Conservation (phyloP, 2,329 filamentous ascomycete genomes). For the Helotiales sp. region DNA sequence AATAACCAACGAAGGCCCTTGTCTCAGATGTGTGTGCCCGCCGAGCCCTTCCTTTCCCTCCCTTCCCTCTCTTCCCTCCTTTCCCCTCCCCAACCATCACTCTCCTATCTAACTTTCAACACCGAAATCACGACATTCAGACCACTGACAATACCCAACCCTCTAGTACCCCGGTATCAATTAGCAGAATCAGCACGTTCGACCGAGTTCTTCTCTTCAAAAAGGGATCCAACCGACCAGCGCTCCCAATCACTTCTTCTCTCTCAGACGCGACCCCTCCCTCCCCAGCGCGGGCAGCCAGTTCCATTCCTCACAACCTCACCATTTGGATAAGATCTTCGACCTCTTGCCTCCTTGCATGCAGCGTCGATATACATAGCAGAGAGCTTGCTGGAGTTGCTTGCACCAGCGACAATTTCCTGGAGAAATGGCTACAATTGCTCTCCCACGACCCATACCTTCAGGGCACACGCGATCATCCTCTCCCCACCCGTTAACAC, state of each 20-base stretch:
- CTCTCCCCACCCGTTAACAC: constrained; percentile 54
- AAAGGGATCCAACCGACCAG: background rate
- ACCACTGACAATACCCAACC: background rate
- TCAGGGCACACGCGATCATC: constrained; percentile 37
- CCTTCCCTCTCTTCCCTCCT: background rate
- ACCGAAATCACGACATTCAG: background rate
- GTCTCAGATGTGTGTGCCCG: constrained; percentile 11
- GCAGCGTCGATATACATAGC: constrained; percentile 20
- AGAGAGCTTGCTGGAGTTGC: constrained; percentile 12
- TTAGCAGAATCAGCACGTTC: background rate
- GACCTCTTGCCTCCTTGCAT: constrained; percentile 21
- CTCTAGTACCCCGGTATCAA: background rate
- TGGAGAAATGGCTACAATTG: constrained; percentile 42
- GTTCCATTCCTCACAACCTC: constrained; percentile 14
- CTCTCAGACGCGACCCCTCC: constrained; percentile 9
- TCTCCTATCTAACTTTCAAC: background rate
- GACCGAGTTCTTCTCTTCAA: background rate
- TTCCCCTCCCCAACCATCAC: background rate
- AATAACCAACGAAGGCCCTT: background rate
- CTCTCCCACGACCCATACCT: constrained; percentile 41
- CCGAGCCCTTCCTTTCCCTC: background rate
- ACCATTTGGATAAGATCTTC: constrained; percentile 12
- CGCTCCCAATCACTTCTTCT: constrained; percentile 9
- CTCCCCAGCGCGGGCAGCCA: background rate
- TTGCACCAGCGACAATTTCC: background rate